These are phyloP conservation scores for Colletotrichum costaricense DNA, from an alignment of 2,329 filamentous ascomycete genomes.

Conservation along the genomic window DNA sequence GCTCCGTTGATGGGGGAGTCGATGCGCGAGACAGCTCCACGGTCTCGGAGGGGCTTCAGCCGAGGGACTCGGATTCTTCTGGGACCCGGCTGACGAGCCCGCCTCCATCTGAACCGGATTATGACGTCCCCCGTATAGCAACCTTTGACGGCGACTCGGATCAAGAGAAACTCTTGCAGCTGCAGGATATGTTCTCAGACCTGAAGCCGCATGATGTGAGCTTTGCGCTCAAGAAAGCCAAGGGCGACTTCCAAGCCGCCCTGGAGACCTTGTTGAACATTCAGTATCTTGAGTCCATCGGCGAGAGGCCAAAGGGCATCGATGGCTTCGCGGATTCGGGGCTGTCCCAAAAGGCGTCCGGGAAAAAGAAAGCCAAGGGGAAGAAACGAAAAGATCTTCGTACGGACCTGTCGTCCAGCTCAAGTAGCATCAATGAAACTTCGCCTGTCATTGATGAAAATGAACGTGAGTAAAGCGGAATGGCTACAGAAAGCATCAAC, in stretches of 20 bases:
- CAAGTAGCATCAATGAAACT: slow-evolving; percentile 24
- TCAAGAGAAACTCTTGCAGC: slow-evolving; percentile 70
- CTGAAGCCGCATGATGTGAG: slow-evolving; percentile 74
- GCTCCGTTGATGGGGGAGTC: slow-evolving; percentile 39
- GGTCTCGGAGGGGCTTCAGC: slow-evolving; percentile 41
- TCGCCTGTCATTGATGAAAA: slow-evolving; percentile 19
- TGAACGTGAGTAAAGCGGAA: slow-evolving; percentile 5
- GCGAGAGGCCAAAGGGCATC: slow-evolving; percentile 76
- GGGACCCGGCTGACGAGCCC: slow-evolving; percentile 39
- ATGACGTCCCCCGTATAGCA: slow-evolving; percentile 33
- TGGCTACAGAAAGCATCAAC: neutral
- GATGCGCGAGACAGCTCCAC: slow-evolving; percentile 39
- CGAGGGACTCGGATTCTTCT: slow-evolving; percentile 45
- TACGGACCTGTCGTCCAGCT: slow-evolving; percentile 28
- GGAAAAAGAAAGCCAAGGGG: slow-evolving; percentile 44
- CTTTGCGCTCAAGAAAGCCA: slow-evolving; percentile 74
- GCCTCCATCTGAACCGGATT: slow-evolving; percentile 25
- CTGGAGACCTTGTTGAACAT: slow-evolving; percentile 86
- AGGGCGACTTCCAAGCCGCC: slow-evolving; percentile 74
- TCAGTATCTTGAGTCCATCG: slow-evolving; percentile 78
- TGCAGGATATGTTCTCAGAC: slow-evolving; percentile 78
- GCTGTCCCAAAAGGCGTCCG: slow-evolving; percentile 42
- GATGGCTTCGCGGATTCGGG: slow-evolving; percentile 80
- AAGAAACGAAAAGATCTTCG: slow-evolving; percentile 46
- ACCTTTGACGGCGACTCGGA: slow-evolving; percentile 56